phyloP scores from a whole-genome alignment of 176 grass and related monocot species.

The Zizania latifolia region DNA sequence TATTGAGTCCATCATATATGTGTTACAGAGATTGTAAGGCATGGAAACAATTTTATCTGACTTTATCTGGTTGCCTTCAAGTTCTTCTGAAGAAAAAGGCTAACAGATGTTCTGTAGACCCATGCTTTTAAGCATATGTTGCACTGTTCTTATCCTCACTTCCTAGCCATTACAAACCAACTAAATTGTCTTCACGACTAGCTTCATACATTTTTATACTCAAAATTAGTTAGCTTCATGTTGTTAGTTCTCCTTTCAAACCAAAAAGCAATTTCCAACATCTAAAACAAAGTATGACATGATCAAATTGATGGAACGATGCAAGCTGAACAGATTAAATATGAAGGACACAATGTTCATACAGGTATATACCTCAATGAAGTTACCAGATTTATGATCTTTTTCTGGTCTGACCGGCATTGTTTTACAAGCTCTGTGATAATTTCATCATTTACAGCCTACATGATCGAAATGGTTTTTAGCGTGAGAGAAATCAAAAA shows the following conservation, averaged over 20 bases:
- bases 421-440: constrained; percentile 69
- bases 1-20: neutral
- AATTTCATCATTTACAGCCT: constrained; percentile 82
- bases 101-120: neutral
- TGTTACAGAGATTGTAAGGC: neutral
- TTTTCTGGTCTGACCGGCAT: constrained; percentile 63
- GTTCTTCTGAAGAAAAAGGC: neutral
- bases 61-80: neutral
- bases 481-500: neutral
- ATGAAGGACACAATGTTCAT: constrained; percentile 16
- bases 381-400: constrained; percentile 51
- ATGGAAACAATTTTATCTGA: neutral
- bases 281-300: neutral
- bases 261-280: neutral
- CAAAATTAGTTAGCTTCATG: neutral
- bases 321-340: neutral
- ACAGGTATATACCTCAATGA: constrained; percentile 47
- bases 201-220: neutral
- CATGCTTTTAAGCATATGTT: neutral
- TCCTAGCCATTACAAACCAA: neutral
- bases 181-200: neutral
- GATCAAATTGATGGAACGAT: neutral
- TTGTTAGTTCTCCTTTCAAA: neutral
- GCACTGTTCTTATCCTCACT: neutral
- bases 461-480: neutral